phyloP scores from a whole-genome alignment of 805 yeast genomes.

The Nakazawaea anatomiae region DNA sequence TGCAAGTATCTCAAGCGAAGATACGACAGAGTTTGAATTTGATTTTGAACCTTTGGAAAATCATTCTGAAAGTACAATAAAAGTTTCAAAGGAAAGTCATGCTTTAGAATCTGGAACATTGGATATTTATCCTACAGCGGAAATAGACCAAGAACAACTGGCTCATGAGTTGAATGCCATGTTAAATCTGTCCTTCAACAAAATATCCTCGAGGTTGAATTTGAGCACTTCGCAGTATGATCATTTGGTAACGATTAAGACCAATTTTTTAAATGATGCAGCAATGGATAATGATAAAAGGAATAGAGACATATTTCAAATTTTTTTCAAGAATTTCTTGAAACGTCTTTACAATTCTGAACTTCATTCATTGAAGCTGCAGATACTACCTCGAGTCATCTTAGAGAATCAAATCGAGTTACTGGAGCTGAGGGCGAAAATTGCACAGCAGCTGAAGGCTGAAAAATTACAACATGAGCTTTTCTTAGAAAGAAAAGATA shows the following conservation, averaged over 20 bases:
- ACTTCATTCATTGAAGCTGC: conserved; percentile 18
- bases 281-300: conserved; percentile 20
- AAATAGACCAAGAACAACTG: not conserved
- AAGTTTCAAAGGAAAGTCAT: not conserved
- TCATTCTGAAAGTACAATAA: not conserved
- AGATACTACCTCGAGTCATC: conserved; percentile 20
- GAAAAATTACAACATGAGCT: not conserved
- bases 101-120: conserved; percentile 7
- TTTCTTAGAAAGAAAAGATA: not conserved
- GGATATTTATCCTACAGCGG: conserved; percentile 2
- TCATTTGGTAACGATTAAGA: conserved; percentile 31
- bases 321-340: conserved; percentile 23
- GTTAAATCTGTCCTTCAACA: conserved; percentile 35
- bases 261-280: conserved; percentile 24
- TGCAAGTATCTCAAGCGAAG: conserved; percentile 1
- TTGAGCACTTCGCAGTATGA: conserved; percentile 51
- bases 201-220: conserved; percentile 42
- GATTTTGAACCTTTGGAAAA: conserved; percentile 1
- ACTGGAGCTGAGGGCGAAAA: conserved; percentile 4
- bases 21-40: conserved; percentile 11
- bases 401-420: conserved; percentile 18
- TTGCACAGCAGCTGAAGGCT: not conserved
- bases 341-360: conserved; percentile 26
- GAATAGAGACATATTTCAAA: conserved; percentile 22
- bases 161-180: conserved; percentile 26